Percentiles rank a stretch among this genome's conserved stretches.
phyloP scores from a whole-genome alignment of 2,329 filamentous ascomycete genomes.

The Didymella segeticola region DNA sequence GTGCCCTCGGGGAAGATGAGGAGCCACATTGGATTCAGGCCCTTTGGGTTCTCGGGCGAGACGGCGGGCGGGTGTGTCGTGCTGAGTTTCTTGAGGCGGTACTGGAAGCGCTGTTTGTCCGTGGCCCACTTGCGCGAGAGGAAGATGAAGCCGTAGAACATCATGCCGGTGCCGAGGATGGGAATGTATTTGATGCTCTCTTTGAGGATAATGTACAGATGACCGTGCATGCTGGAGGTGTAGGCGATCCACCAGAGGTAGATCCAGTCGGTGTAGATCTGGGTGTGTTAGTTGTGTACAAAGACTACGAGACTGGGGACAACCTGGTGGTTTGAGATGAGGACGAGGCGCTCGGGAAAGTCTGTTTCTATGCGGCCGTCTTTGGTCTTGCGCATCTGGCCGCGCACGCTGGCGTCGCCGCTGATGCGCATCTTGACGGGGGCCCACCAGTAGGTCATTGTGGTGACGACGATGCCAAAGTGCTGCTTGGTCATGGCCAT shows the following conservation, averaged over 20 bases:
- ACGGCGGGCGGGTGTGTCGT: conserved; percentile 49
- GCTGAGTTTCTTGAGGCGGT: conserved; percentile 76
- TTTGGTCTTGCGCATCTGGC: conserved; percentile 70
- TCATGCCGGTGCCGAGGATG: conserved; percentile 82
- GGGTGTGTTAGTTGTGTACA: conserved; percentile 22
- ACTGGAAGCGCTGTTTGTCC: conserved; percentile 75
- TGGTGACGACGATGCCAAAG: conserved; percentile 77
- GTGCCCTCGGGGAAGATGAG: conserved; percentile 89
- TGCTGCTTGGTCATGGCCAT: conserved; percentile 87
- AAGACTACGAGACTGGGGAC: neutral
- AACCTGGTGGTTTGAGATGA: conserved; percentile 84
- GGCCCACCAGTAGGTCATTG: conserved; percentile 85
- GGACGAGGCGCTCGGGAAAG: conserved; percentile 80
- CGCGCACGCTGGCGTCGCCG: conserved; percentile 79
- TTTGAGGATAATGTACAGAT: conserved; percentile 89
- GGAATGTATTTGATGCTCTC: conserved; percentile 85
- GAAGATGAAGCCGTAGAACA: conserved; percentile 89
- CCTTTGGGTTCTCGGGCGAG: conserved; percentile 47
- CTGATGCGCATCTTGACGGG: conserved; percentile 81
- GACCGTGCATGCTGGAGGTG: conserved; percentile 78
- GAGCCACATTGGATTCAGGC: conserved; percentile 84
- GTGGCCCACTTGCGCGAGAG: conserved; percentile 89
- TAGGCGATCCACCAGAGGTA: conserved; percentile 95
- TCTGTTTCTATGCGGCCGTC: conserved; percentile 76
- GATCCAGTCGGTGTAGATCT: conserved; percentile 87